A percentile compares a stretch with the other conserved stretches of the same genome.
phyloP scores from a whole-genome alignment of 768 basidiomycete genomes.

The Lactarius deliciosus region DNA sequence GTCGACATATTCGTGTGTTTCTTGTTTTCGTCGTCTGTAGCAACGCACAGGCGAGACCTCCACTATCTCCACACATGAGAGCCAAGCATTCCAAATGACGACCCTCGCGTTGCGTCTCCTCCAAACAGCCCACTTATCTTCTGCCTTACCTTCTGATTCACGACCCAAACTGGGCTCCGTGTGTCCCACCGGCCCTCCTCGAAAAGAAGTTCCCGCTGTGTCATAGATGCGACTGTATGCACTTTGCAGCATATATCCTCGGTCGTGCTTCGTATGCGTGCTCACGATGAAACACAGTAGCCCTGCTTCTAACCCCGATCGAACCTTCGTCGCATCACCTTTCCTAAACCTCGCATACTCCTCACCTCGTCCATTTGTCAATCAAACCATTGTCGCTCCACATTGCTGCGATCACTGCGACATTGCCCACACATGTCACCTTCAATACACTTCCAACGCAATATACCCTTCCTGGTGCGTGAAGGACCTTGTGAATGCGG shows the following conservation, averaged over 20 bases:
- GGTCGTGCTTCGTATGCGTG: conserved; percentile 12
- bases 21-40: neutral
- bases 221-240: neutral
- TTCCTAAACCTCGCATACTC: conserved; percentile 16
- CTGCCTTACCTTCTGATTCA: neutral
- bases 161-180: neutral
- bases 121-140: neutral
- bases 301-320: conserved; percentile 9
- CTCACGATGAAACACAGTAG: neutral
- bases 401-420: neutral
- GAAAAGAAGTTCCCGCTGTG: neutral
- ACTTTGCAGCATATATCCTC: neutral
- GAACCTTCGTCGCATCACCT: conserved; percentile 1
- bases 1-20: neutral
- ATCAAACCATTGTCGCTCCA: neutral
- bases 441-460: neutral
- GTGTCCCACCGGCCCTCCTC: neutral
- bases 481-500: neutral
- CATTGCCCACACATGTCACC: neutral
- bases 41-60: neutral
- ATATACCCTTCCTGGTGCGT: neutral
- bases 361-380: conserved; percentile 9
- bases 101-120: neutral
- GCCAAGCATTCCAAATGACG: neutral
- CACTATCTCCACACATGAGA: neutral